Conservation (phyloP, 208 protist genomes). For the Trypanosomatidae sp. region DNA sequence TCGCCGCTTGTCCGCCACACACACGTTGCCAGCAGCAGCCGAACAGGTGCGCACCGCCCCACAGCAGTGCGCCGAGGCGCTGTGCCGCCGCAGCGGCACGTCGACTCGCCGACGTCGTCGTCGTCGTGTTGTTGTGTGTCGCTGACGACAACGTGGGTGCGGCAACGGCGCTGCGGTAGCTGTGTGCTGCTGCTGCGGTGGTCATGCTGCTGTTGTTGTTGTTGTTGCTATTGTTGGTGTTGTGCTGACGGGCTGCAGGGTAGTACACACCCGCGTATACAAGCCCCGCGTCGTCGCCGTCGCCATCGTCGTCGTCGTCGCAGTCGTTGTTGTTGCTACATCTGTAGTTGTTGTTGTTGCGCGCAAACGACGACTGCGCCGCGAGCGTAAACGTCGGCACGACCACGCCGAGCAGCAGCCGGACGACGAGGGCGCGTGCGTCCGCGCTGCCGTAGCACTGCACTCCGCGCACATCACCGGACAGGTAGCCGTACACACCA, state of each 20-base stretch:
- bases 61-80: constrained; percentile 49
- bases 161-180: no score
- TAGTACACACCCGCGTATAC: not conserved
- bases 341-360: no score
- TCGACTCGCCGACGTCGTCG: constrained; percentile 4
- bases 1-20: constrained; percentile 4
- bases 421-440: constrained; percentile 41
- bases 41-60: constrained; percentile 31
- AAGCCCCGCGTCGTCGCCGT: not conserved
- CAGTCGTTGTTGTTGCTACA: no score
- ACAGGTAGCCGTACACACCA: constrained; percentile 43
- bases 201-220: not conserved
- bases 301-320: not conserved
- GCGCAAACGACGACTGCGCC: not conserved
- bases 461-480: constrained; percentile 54
- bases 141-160: no score
- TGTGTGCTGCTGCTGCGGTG: no score
- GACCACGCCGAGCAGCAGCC: constrained; percentile 34
- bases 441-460: constrained; percentile 38
- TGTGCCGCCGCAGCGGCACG: constrained; percentile 10
- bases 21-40: constrained; percentile 50
- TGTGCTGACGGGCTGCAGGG: not conserved
- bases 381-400: constrained; percentile 23
- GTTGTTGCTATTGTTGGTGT: not conserved
- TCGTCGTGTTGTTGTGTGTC: constrained; percentile 4